Evolutionary conservation across 2,329 filamentous ascomycete species (phyloP), one percentile per base, ranked within the genome.

Genomic region (Talaromyces sp.): DNA sequence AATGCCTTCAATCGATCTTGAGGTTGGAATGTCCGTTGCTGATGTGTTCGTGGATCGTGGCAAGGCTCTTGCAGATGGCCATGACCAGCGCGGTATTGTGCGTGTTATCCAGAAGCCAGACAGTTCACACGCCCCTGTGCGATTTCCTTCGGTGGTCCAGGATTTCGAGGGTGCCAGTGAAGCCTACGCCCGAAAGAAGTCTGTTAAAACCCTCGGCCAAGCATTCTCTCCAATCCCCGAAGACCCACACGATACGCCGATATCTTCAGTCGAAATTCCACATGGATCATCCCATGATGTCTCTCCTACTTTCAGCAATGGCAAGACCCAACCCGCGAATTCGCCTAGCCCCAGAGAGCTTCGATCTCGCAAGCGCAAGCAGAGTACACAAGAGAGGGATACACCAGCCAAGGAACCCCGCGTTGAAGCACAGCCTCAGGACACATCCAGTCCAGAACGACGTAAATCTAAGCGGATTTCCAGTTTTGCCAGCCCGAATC

Each of bases 21-120:
- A 66, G 49, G 42, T 62, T 17, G 65, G 67, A 10, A 54, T 72
- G 57, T 69, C 69, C 0, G 71, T 73, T 17, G 69, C 69, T 2
- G 70, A 74, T 49, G 69, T 74, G 7, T 75, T 71, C 48, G 67
- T 75, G 13, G 65, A 75, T 47, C 65, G 56, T 35, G 72, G 72
- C 2, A 70, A 70, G 40, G 70, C 67, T 4, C 61, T 51, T 9
- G 29, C 61, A 3, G 72, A 74, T 37, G 68, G 68, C 6, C 57
- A 62, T 29, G 72, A 75, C 55, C 72, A 75, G 58, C 62, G 63
- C 10, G 68, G 60, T 5, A 63, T 59, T 1, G 64, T 74, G 2
- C 66, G 69, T 10, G 71, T 75, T 11, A 55, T 73, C 24, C 71
- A 70, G 47, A 67, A 63, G 16, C 68, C 70, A 8, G 44, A 62